Percentiles rank a stretch among this genome's conserved stretches.
These are phyloP conservation scores for Alternaria incomplexa DNA, from an alignment of 2,329 filamentous ascomycete genomes.

Conservation along the genomic window DNA sequence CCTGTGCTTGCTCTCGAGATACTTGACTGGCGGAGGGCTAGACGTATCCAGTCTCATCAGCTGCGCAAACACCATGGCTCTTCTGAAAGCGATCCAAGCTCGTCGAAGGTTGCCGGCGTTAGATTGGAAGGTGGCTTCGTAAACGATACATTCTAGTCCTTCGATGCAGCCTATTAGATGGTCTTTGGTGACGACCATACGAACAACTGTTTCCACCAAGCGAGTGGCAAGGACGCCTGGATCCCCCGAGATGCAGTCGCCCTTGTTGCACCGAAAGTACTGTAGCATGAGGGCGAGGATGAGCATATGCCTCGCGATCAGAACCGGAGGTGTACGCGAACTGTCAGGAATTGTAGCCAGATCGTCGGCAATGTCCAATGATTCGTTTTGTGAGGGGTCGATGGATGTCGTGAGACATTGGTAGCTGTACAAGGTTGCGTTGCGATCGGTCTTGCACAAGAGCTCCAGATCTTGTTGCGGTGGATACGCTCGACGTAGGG, in stretches of 20 bases:
- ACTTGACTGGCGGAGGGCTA: constrained; percentile 4
- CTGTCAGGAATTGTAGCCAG: constrained; percentile 10
- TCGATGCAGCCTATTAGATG: constrained; percentile 48
- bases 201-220: constrained; percentile 35
- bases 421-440: constrained; percentile 10
- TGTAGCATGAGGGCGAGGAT: constrained; percentile 39
- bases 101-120: constrained; percentile 52
- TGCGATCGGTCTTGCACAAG: constrained; percentile 14
- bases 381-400: constrained; percentile 10
- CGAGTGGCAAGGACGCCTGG: constrained; percentile 30
- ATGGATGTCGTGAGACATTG: constrained; percentile 13
- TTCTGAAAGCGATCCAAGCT: constrained; percentile 48
- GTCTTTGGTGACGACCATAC: constrained; percentile 45
- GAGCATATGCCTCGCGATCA: constrained; percentile 45
- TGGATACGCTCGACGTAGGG: constrained; percentile 15
- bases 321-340: constrained; percentile 30
- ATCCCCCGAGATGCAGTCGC: constrained; percentile 29
- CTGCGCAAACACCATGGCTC: constrained; percentile 51
- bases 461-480: constrained; percentile 14
- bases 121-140: constrained; percentile 49
- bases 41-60: constrained; percentile 50
- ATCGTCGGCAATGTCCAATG: constrained; percentile 3
- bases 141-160: constrained; percentile 50
- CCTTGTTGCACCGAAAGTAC: constrained; percentile 10
- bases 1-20: constrained; percentile 3